A percentile compares a stretch with the other conserved stretches of the same genome.
Conservation (phyloP, 768 basidiomycete species). For the Russula griseocarnosa region DNA sequence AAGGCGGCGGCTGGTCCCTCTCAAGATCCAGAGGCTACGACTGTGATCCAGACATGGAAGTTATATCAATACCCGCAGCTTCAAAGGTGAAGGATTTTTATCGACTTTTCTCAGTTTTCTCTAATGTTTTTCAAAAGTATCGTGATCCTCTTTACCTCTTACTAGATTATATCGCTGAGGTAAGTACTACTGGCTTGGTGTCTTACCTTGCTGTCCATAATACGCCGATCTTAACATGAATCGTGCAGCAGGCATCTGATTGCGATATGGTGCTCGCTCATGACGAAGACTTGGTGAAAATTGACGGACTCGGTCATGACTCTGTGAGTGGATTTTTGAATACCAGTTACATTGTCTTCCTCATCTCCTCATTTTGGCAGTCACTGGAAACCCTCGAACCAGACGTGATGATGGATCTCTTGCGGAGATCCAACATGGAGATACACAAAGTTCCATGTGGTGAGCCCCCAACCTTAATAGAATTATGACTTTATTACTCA, state of each 20-base stretch:
- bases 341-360: neutral
- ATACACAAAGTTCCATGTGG: neutral
- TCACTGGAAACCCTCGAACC: neutral
- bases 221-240: neutral
- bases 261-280: conserved; percentile 9
- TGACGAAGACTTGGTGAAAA: neutral
- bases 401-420: neutral
- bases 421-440: neutral
- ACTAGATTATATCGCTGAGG: neutral
- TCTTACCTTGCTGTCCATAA: neutral
- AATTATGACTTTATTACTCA: neutral
- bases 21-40: neutral
- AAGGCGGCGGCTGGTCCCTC: neutral
- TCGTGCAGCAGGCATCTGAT: neutral
- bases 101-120: neutral
- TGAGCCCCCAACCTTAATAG: neutral
- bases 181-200: neutral
- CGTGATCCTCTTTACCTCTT: neutral
- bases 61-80: neutral
- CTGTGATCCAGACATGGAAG: neutral
- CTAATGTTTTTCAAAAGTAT: neutral
- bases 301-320: neutral
- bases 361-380: neutral
- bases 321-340: neutral
- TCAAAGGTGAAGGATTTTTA: neutral